Evolutionary conservation across 148 eudicot genomes (phyloP).

Genomic region (Cornus controversa): DNA sequence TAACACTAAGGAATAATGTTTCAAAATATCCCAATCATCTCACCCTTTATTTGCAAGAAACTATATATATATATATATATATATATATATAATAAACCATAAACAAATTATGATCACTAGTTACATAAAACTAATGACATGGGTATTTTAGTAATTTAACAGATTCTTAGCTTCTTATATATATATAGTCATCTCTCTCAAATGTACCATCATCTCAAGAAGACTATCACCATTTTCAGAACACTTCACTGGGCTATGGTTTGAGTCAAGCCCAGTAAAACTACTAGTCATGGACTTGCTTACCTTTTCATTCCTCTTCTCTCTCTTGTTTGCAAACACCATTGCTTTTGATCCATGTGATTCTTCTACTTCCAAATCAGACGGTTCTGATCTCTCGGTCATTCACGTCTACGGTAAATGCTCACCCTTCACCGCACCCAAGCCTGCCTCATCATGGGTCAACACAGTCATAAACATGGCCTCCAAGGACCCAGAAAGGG

Average conservation of each 20-base stretch:
- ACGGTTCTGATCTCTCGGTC: constrained; percentile 54
- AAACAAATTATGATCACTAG: no score
- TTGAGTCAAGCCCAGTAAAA: neutral
- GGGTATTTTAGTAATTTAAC: constrained; percentile 3
- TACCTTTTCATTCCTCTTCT: constrained; percentile 30
- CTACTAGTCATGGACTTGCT: constrained; percentile 31
- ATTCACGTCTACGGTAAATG: constrained; percentile 72
- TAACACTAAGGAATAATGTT: neutral
- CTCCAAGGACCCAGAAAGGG: constrained; percentile 61
- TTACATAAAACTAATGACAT: neutral
- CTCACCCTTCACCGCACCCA: constrained; percentile 65
- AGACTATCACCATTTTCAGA: neutral
- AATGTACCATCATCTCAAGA: neutral
- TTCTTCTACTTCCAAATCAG: constrained; percentile 28
- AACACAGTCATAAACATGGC: constrained; percentile 72
- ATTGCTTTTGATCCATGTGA: constrained; percentile 45
- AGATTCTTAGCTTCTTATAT: neutral
- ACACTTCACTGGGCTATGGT: neutral
- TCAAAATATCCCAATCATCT: neutral
- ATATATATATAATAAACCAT: neutral
- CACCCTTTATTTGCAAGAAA: neutral
- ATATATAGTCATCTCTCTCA: neutral
- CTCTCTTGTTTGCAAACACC: constrained; percentile 32
- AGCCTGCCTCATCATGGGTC: constrained; percentile 50
- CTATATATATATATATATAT: neutral